Conservation (phyloP, 1,139 yeast species). For the Saccharomyces hybrid region DNA sequence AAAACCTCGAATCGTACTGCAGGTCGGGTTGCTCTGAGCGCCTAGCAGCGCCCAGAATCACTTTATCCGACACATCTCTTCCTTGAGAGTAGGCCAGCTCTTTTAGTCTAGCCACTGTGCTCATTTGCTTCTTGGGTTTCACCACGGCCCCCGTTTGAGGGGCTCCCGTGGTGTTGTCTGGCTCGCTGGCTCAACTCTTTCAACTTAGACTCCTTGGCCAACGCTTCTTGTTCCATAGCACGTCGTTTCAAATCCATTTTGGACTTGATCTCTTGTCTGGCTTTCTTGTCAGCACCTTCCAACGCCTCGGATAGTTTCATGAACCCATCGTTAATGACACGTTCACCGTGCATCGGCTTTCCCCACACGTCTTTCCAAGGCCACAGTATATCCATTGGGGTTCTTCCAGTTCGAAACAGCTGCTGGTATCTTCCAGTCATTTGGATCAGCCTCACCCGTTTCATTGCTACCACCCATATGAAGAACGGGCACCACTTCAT, state of each 20-base stretch:
- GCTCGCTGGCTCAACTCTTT: slow-evolving; percentile 54
- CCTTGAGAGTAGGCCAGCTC: slow-evolving; percentile 40
- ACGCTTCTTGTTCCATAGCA: slow-evolving; percentile 47
- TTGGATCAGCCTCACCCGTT: background rate
- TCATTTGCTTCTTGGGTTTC: slow-evolving; percentile 39
- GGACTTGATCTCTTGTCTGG: slow-evolving; percentile 59
- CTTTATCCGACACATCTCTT: slow-evolving; percentile 49
- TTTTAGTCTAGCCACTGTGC: slow-evolving; percentile 40
- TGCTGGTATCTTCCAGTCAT: slow-evolving; percentile 75
- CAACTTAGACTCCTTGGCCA: slow-evolving; percentile 53
- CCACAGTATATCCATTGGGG: slow-evolving; percentile 81
- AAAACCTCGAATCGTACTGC: slow-evolving; percentile 50
- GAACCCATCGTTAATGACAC: slow-evolving; percentile 52
- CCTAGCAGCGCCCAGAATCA: slow-evolving; percentile 45
- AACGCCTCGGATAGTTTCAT: slow-evolving; percentile 63
- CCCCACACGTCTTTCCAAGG: slow-evolving; percentile 67
- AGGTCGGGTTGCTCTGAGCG: slow-evolving; percentile 36
- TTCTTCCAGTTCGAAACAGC: slow-evolving; percentile 95
- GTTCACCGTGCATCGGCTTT: slow-evolving; percentile 35
- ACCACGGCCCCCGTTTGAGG: background rate
- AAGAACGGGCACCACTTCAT: slow-evolving; percentile 40
- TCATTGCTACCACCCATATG: background rate
- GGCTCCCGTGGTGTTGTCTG: background rate
- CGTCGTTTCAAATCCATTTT: slow-evolving; percentile 52
- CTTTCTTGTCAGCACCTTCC: slow-evolving; percentile 64